phyloP scores from a whole-genome alignment of 2,329 filamentous ascomycete species.

The Diplodia sapinea region DNA sequence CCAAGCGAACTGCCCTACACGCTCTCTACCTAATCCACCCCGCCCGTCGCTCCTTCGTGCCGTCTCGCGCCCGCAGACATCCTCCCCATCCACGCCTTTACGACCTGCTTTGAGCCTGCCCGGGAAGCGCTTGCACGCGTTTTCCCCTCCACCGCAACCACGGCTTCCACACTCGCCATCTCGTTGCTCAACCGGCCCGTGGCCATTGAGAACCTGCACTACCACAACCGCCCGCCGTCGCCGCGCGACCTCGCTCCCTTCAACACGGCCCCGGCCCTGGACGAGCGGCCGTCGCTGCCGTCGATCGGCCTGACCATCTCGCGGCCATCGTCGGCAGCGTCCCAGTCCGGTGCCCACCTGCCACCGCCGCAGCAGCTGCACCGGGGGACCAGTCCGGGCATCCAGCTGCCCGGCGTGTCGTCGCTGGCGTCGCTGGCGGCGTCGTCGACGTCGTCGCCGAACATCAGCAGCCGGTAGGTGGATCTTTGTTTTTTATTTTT shows the following conservation, averaged over 20 bases:
- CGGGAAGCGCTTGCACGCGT: slow-evolving; percentile 27
- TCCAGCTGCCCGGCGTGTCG: slow-evolving; percentile 63
- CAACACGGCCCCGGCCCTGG: slow-evolving; percentile 54
- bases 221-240: slow-evolving; percentile 52
- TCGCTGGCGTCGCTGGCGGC: slow-evolving; percentile 64
- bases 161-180: slow-evolving; percentile 66
- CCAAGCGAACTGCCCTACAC: slow-evolving; percentile 14
- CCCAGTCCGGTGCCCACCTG: slow-evolving; percentile 42
- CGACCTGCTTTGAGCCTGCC: not conserved
- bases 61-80: slow-evolving; percentile 14
- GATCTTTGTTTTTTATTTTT: not conserved
- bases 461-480: slow-evolving; percentile 46
- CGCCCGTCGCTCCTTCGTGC: slow-evolving; percentile 13
- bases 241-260: slow-evolving; percentile 56
- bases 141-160: slow-evolving; percentile 40
- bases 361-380: slow-evolving; percentile 40
- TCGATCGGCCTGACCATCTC: slow-evolving; percentile 58
- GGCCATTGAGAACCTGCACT: slow-evolving; percentile 56
- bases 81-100: not conserved
- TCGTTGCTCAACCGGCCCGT: slow-evolving; percentile 63
- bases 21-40: slow-evolving; percentile 14
- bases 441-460: slow-evolving; percentile 54
- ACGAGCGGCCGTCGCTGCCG: slow-evolving; percentile 55
- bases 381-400: slow-evolving; percentile 47
- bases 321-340: slow-evolving; percentile 56